Evolutionary conservation across 192 early-diverging fungal genomes (phyloP), one percentile per base, ranked within the genome.

Genomic region (Obelidium mucronatum): DNA sequence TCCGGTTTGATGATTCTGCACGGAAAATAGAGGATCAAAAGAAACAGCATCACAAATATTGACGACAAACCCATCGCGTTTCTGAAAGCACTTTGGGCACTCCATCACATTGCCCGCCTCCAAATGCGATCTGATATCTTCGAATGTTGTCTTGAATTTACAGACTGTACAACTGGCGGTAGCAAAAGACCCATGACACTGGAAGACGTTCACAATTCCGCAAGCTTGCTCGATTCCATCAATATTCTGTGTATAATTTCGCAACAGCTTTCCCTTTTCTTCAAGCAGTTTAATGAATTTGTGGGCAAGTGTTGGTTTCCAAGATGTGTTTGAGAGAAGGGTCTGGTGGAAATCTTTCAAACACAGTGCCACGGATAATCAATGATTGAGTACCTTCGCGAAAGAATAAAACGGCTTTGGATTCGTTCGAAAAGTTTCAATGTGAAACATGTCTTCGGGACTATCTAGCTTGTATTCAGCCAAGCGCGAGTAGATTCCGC

Each of bases 191-290:
- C 92, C 97, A 82, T 99, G 97, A 75, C 95, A 96, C 68, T 97
- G 92, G 11, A 98, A 80, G 5, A 98, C 88, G 2, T 81, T 85
- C 31, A 87, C 80, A 51, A 99, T 97, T 3, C 93, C 94, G 6
- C 94, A 91, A 37, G 90, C 86, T 51, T 94, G 90, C 78, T 99
- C 97, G 15, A 99, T 79, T 2, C 94, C 96, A 77, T 98, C 97
- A 63, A 99, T 99, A 74, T 99, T 99, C 73, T 99, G 97, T 0
- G 97, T 97, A 78, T 99, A 99, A 73, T 98, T 98, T 30, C 96
- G 84, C 30, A 98, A 75, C 51, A 99, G 82, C 81, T 95, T 93
- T 1, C 89, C 93, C 60, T 93, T 83, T 5, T 92, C 85, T 75
- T 99, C 96, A 11, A 99, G 79, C 51, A 95, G 72, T 79, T 95